phyloP scores from a whole-genome alignment of 805 yeast genomes.

The Lachancea lanzarotensis region DNA sequence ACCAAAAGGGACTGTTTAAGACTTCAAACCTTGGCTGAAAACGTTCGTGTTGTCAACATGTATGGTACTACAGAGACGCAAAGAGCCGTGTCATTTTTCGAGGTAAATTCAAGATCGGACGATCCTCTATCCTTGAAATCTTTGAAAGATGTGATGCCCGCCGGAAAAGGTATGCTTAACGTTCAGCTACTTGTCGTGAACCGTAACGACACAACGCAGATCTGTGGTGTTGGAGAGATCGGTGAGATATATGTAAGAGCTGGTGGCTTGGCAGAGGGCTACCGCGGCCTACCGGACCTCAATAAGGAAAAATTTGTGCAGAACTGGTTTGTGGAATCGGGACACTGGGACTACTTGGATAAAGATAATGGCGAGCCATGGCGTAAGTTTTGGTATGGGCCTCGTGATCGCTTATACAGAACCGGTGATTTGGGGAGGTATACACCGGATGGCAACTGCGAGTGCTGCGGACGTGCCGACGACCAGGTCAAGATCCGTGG shows the following conservation, averaged over 20 bases:
- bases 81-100: slow-evolving; percentile 92
- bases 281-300: slow-evolving; percentile 83
- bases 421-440: slow-evolving; percentile 98
- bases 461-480: slow-evolving; percentile 98
- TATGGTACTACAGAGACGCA: slow-evolving; percentile 99
- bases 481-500: slow-evolving; percentile 98
- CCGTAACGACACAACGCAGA: slow-evolving; percentile 77
- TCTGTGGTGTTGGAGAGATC: slow-evolving; percentile 98
- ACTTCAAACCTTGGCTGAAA: slow-evolving; percentile 84
- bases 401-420: slow-evolving; percentile 91
- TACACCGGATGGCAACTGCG: slow-evolving; percentile 94
- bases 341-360: slow-evolving; percentile 57
- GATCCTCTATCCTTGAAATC: slow-evolving; percentile 72
- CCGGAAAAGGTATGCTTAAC: slow-evolving; percentile 95
- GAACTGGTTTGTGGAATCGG: slow-evolving; percentile 80
- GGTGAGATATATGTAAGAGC: slow-evolving; percentile 99
- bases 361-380: slow-evolving; percentile 46
- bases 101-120: slow-evolving; percentile 63
- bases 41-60: slow-evolving; percentile 90
- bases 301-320: slow-evolving; percentile 81
- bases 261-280: slow-evolving; percentile 95
- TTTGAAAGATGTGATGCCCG: slow-evolving; percentile 95
- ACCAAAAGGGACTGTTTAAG: slow-evolving; percentile 96
- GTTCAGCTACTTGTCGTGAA: slow-evolving; percentile 93
- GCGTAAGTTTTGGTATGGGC: slow-evolving; percentile 84